phyloP scores from a whole-genome alignment of 2,329 filamentous ascomycete genomes.

The Fusarium guadeloupense region DNA sequence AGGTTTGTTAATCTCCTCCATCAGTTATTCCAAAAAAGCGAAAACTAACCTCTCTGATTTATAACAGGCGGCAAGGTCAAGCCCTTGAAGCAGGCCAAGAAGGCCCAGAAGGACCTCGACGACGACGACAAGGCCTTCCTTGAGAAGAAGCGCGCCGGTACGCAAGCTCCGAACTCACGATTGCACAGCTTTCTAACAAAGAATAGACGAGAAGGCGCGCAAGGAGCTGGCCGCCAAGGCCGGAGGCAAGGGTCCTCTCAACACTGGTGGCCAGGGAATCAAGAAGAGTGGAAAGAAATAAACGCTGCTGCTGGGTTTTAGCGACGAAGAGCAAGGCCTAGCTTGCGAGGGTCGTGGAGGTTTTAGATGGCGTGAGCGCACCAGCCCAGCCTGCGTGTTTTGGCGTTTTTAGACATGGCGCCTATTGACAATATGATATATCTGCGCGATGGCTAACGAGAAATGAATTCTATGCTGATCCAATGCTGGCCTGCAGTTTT shows the following conservation, averaged over 20 bases:
- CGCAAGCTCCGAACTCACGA: slow-evolving; percentile 43
- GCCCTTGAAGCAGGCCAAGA: slow-evolving; percentile 90
- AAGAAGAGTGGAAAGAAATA: slow-evolving; percentile 99
- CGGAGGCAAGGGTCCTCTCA: slow-evolving; percentile 87
- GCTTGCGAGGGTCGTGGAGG: slow-evolving; percentile 8
- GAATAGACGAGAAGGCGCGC: slow-evolving; percentile 79
- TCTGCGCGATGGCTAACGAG: slow-evolving; percentile 40
- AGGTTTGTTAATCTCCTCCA: slow-evolving; percentile 41
- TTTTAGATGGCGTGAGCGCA: slow-evolving; percentile 33
- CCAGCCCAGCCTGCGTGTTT: slow-evolving; percentile 22
- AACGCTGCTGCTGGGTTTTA: slow-evolving; percentile 30
- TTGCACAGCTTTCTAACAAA: slow-evolving; percentile 24
- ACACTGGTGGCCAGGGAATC: slow-evolving; percentile 86
- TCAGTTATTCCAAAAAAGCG: not conserved
- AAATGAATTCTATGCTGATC: slow-evolving; percentile 42
- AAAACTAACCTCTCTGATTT: slow-evolving; percentile 38
- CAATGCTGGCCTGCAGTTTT: slow-evolving; percentile 20
- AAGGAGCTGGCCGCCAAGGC: slow-evolving; percentile 86
- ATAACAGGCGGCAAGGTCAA: slow-evolving; percentile 81
- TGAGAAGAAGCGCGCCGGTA: slow-evolving; percentile 86
- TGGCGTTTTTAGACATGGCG: slow-evolving; percentile 33
- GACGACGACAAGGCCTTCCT: slow-evolving; percentile 86
- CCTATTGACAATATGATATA: slow-evolving; percentile 29
- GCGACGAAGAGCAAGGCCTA: slow-evolving; percentile 4
- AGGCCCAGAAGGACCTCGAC: slow-evolving; percentile 81